These are phyloP conservation scores for Byssothecium circinans DNA, from an alignment of 2,329 filamentous ascomycete species.

Conservation along the genomic window DNA sequence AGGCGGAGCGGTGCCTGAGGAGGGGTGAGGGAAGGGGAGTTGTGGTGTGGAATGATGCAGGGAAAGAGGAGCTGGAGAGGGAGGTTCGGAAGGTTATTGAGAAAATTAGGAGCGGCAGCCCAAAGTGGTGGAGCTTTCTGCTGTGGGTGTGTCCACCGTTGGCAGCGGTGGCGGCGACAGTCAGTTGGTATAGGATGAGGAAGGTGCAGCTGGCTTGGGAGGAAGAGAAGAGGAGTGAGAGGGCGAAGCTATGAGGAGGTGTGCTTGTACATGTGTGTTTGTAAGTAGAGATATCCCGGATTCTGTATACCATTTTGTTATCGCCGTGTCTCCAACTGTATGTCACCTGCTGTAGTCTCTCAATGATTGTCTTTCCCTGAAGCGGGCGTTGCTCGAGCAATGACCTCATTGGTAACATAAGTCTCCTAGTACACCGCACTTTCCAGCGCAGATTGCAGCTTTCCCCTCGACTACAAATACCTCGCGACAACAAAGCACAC, in stretches of 20 bases:
- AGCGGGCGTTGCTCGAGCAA: background rate
- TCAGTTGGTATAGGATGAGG: conserved; percentile 73
- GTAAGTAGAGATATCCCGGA: background rate
- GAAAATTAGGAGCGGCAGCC: conserved; percentile 64
- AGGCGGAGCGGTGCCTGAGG: conserved; percentile 73
- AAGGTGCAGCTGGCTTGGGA: conserved; percentile 72
- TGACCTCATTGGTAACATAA: background rate
- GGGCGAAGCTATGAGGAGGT: conserved; percentile 61
- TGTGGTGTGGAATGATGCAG: conserved; percentile 89
- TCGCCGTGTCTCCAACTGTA: background rate
- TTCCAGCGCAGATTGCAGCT: too few relatives aligned
- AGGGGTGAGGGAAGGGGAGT: conserved; percentile 66
- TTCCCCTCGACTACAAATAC: too few relatives aligned
- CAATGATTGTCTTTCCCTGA: too few relatives aligned
- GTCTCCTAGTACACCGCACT: too few relatives aligned
- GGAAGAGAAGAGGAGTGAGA: conserved; percentile 57
- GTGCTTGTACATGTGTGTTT: background rate
- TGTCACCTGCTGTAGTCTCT: background rate
- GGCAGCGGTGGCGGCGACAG: conserved; percentile 67
- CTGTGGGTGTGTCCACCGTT: conserved; percentile 71
- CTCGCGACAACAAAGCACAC: too few relatives aligned
- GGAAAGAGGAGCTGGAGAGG: conserved; percentile 66
- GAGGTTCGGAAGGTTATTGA: conserved; percentile 69
- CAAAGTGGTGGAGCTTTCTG: conserved; percentile 81
- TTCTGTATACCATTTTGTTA: background rate